These are phyloP conservation scores for Periconia sp. DNA, from an alignment of 2,329 filamentous ascomycete genomes.

Conservation along the genomic window DNA sequence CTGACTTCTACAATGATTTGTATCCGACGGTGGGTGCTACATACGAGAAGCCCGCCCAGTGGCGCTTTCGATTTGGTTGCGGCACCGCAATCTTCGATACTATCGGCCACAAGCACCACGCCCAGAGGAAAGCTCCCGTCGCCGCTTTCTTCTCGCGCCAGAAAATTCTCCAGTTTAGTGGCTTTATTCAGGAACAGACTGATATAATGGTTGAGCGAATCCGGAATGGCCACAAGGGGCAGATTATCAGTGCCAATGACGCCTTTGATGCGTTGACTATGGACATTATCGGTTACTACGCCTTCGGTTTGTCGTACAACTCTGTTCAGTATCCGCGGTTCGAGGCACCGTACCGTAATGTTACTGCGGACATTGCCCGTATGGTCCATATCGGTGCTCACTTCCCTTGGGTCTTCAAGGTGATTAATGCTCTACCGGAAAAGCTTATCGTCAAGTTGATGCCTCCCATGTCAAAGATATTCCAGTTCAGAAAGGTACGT, in stretches of 20 bases:
- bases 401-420: too few species aligned
- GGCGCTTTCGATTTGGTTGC: not conserved
- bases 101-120: conserved; percentile 10
- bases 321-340: too few species aligned
- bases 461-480: not conserved
- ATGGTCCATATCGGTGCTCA: too few species aligned
- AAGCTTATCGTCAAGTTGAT: too few species aligned
- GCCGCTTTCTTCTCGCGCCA: not conserved
- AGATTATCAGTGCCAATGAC: not conserved
- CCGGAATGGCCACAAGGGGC: not conserved
- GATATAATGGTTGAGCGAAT: not conserved
- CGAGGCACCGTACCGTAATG: too few species aligned
- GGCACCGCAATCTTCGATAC: conserved; percentile 13
- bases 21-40: not conserved
- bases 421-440: too few species aligned
- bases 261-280: not conserved
- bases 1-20: too few species aligned
- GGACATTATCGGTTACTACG: not conserved
- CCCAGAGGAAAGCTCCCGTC: conserved; percentile 2
- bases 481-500: not conserved
- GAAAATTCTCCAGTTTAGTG: not conserved
- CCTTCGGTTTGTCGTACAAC: not conserved
- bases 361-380: too few species aligned
- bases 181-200: not conserved
- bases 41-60: not conserved